Base-by-base conservation (phyloP, 495 filamentous ascomycete genomes). In the Trypethelium eluteriae region DNA sequence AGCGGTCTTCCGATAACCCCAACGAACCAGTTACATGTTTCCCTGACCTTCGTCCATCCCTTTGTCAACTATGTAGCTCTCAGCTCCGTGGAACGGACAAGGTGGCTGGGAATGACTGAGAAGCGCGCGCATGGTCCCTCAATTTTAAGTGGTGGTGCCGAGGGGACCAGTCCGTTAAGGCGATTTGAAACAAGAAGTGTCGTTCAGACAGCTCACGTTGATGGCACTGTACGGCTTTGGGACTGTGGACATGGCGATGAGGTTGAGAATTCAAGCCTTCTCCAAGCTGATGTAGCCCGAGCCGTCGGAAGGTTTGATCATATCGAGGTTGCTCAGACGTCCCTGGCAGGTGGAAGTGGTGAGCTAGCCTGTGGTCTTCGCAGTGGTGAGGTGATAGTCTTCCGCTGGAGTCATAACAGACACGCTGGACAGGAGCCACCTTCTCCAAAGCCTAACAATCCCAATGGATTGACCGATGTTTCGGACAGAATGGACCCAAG, bases 31-130 rank as follows among this genome's bases (percentile, higher is more conserved):
- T 81, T 97, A 7, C 92, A 95, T 72, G 84, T 90, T 0, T 92
- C 86, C 14, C 73, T 98, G 47, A 86, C 86, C 0, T 88, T 95
- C 53, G 86, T 94, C 35, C 93, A 97, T 71, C 94, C 94, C 0
- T 96, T 93, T 71, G 83, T 94, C 65, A 89, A 85, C 57, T 84
- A 84, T 62, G 81, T 88, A 7, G 80, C 80, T 14, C 76, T 93
- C 38, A 82, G 89, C 38, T 81, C 83, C 10, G 78, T 96, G 2
- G 87, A 90, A 50, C 84, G 95, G 14, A 84, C 83, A 18, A 82
- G 86, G 62, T 98, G 94, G 94, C 83, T 97, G 35, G 90, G 91
- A n/a, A 85, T 98, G 84, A 82, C 79, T 25, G 92, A 97, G 74
- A 86, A 83, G 62, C 81, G 92, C 41, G 79, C 81, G 38, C 84